Base-by-base conservation (phyloP, 2,329 filamentous ascomycete genomes). In the Penicillium sumatraense region DNA sequence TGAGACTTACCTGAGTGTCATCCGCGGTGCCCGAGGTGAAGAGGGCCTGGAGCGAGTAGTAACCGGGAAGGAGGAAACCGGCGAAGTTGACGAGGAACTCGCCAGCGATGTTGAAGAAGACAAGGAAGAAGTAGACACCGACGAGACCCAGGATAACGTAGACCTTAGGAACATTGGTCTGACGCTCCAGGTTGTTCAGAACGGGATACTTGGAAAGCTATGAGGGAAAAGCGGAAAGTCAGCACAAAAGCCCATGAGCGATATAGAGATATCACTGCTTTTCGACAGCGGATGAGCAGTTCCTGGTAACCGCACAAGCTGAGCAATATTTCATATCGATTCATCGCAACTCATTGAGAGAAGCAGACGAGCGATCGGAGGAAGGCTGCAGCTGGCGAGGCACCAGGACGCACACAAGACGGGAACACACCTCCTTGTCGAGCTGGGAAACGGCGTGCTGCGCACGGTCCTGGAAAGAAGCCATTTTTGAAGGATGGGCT, bases 91-190 rank as follows among this genome's bases (percentile, higher is more conserved):
- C 84, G 56, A 88, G 81, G 75, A 88, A 87, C 68, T 85, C 83
- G 74, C 86, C 86, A 59, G 83, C 86, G 63, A 88, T 87, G 80
- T 88, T 88, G 79, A 88, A 88, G 79, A 88, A 88, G 75, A 88
- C 80, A 52, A 88, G 78, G 82, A 88, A 87, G 78, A 87, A 86
- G 80, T 88, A 88, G 59, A 88, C 78, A 55, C 83, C 85, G 61
- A 78, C 83, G 52, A 88, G 77, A 64, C 85, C 86, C 45, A 88
- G 83, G 72, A 88, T 76, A 60, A 81, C 83, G 71, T 88, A 88
- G 75, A 86, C 85, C 78, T 88, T 88, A 65, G 86, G 86, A 53
- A 88, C 83, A 54, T 81, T 86, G 67, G 85, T 87, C 76, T 88
- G 85, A 74, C 83, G 81, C 80, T 88, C 86, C 65, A 88, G 81